phyloP scores from a whole-genome alignment of 805 yeast species.

The Yarrowia keelungensis region DNA sequence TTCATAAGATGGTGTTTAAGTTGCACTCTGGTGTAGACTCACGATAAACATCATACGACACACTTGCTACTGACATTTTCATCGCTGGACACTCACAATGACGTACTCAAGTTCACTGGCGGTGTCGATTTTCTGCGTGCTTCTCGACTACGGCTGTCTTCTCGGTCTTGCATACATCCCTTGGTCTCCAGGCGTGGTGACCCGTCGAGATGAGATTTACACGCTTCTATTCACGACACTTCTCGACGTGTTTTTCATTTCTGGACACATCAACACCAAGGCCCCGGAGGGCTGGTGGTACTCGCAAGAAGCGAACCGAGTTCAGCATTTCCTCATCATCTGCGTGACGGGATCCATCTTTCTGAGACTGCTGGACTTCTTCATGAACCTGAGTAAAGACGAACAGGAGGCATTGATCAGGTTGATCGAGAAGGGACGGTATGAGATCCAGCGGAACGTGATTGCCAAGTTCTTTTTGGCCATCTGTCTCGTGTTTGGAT shows the following conservation, averaged over 20 bases:
- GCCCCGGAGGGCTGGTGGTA: conserved; percentile 37
- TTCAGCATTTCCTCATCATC: conserved; percentile 28
- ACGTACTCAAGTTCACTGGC: conserved; percentile 6
- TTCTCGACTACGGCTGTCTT: conserved; percentile 25
- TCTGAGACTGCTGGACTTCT: conserved; percentile 16
- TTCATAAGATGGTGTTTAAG: conserved; percentile 8
- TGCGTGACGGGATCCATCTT: conserved; percentile 32
- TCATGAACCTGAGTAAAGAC: conserved; percentile 32
- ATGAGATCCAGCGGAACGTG: conserved; percentile 16
- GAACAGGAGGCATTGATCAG: conserved; percentile 24
- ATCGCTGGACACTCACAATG: not conserved
- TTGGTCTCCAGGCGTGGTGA: conserved; percentile 29
- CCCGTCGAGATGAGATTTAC: conserved; percentile 35
- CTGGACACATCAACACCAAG: conserved; percentile 31
- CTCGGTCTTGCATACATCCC: conserved; percentile 36
- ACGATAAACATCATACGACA: conserved; percentile 12
- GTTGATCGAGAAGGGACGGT: not conserved
- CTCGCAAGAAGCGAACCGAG: conserved; percentile 17
- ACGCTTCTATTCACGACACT: conserved; percentile 23
- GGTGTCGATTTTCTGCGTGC: conserved; percentile 28
- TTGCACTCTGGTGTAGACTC: conserved; percentile 1
- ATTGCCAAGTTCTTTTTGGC: conserved; percentile 16
- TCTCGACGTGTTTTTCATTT: conserved; percentile 33
- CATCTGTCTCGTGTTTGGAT: conserved; percentile 15
- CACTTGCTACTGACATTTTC: not conserved